These are phyloP conservation scores for Coffea humblotiana DNA, from an alignment of 305 asterid genomes.

Conservation along the genomic window DNA sequence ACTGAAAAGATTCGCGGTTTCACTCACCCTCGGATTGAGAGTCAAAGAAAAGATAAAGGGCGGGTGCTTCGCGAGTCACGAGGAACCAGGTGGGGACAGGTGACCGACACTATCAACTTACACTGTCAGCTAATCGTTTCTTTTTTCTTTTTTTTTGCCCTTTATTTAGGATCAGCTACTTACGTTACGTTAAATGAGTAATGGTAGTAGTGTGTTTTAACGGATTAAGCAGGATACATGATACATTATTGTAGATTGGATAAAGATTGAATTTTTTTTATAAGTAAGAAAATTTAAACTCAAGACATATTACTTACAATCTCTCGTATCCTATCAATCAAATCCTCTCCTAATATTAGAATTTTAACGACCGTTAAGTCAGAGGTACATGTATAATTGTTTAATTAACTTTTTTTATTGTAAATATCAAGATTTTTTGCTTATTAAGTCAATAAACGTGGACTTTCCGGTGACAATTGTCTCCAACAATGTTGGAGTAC, in stretches of 20 bases:
- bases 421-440: not conserved
- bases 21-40: not conserved
- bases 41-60: not conserved
- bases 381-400: too few species aligned
- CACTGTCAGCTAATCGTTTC: not conserved
- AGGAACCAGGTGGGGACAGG: not conserved
- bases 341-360: too few species aligned
- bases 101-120: not conserved
- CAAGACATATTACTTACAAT: too few species aligned
- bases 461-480: too few species aligned
- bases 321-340: too few species aligned
- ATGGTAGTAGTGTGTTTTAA: too few species aligned
- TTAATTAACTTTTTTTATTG: not conserved
- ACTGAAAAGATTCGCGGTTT: slow-evolving; percentile 11
- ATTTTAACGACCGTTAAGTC: not conserved
- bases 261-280: too few species aligned
- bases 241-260: too few species aligned
- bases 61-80: slow-evolving; percentile 5
- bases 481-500: not conserved
- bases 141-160: not conserved
- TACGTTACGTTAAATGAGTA: not conserved
- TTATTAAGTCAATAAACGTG: not conserved
- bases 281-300: too few species aligned
- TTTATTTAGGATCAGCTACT: not conserved
- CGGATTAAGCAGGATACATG: too few species aligned